Conservation (phyloP, 2,329 filamentous ascomycete genomes). For the Fusarium sp. region DNA sequence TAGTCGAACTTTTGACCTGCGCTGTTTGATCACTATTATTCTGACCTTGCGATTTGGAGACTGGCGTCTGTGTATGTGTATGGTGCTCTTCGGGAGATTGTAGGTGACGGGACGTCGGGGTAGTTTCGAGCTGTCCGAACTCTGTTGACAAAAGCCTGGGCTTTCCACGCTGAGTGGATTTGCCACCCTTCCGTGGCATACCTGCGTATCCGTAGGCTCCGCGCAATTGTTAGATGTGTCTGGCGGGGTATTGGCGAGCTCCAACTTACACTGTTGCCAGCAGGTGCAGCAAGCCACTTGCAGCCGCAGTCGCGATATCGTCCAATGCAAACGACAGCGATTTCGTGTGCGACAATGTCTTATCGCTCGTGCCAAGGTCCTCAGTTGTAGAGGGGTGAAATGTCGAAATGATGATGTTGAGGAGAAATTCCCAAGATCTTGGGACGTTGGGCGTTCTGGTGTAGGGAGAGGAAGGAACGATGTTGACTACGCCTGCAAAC, state of each 20-base stretch:
- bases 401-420: background rate
- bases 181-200: constrained; percentile 35
- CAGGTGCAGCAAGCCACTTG: background rate
- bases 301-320: background rate
- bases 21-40: background rate
- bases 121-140: constrained; percentile 50
- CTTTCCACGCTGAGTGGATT: constrained; percentile 27
- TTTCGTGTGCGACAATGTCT: background rate
- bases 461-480: background rate
- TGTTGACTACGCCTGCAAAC: background rate
- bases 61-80: background rate
- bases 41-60: background rate
- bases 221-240: constrained; percentile 8
- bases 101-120: constrained; percentile 46
- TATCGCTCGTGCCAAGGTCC: background rate
- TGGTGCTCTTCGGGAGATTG: constrained; percentile 22
- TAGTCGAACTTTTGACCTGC: background rate
- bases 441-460: background rate
- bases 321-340: background rate
- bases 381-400: background rate
- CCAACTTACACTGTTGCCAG: constrained; percentile 8
- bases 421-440: background rate
- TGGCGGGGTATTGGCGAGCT: background rate
- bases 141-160: constrained; percentile 25
- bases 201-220: background rate